Base-by-base conservation (phyloP, 352 stramenopile species). In the Phytophthora pisi region DNA sequence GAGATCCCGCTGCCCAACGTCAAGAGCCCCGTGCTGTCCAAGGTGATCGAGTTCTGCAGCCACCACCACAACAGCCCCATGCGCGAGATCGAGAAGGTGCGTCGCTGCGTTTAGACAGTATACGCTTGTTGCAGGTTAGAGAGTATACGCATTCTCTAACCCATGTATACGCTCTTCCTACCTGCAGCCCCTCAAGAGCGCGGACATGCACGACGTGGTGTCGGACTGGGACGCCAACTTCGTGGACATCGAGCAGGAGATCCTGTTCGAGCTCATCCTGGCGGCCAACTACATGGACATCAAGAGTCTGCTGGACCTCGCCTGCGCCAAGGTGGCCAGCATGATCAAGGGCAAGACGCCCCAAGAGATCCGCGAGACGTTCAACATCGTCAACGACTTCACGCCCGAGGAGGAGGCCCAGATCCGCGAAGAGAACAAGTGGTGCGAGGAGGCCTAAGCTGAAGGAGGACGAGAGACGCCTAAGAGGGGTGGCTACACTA, bases 281-380 rank as follows among this genome's bases (percentile, higher is more conserved):
- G 82, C 79, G 23, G 82, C 82, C 66, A 88, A 88, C 63, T 88
- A 87, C 66, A 84, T 90, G 70, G 80, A 90, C 53, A 90, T 90
- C 66, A 88, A 90, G 77, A 72, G 62, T 36, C 64, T 90, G 53
- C 58, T 90, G 60, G 77, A 90, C 34, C 60, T 90, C 40, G 67
- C 77, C 47, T 90, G 81, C 52, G 81, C 81, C 36, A 81, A 86
- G 51, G 77, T 88, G 38, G 81, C 79, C 6, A 76, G 66, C 7
- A 69, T 88, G 52, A 90, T 90, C 69, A 86, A 86, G 71, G 81
- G 79, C 61, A 90, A 90, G 67, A 82, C 79, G 15, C 82, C 82
- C 30, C 73, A 90, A 47, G 75, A 88, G 51, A 84, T 90, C 26
- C 79, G 82, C 38, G 78, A 70, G 6, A 89, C 79, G 6, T 90